phyloP scores from a whole-genome alignment of 2,329 filamentous ascomycete genomes.

The Xylaria sp. region DNA sequence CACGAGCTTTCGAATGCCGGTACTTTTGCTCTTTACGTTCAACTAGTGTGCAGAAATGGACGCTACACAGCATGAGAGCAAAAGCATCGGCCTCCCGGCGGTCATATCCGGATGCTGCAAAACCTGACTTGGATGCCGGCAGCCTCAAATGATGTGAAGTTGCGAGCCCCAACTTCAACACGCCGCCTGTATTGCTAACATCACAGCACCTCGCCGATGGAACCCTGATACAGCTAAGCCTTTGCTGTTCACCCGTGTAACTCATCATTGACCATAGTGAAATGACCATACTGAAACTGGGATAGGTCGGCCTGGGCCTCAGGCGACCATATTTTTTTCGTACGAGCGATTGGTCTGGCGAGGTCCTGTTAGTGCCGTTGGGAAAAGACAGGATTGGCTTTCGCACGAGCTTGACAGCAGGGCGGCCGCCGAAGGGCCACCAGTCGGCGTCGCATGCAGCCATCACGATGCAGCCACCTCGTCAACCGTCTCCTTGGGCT shows the following conservation, averaged over 20 bases:
- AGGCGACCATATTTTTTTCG: constrained; percentile 10
- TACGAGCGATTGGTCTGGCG: constrained; percentile 17
- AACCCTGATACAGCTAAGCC: constrained; percentile 10
- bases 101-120: constrained; percentile 2
- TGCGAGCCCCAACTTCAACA: constrained; percentile 16
- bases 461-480: constrained; percentile 33
- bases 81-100: constrained; percentile 16
- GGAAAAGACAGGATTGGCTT: constrained; percentile 15
- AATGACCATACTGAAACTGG: no score
- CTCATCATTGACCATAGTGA: constrained; percentile 15
- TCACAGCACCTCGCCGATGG: constrained; percentile 10
- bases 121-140: not conserved
- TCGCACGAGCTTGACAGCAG: constrained; percentile 32
- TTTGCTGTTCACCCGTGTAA: constrained; percentile 9
- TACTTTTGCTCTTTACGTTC: constrained; percentile 20
- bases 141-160: constrained; percentile 14
- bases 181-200: constrained; percentile 12
- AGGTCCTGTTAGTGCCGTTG: constrained; percentile 12
- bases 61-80: constrained; percentile 25
- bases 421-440: constrained; percentile 24
- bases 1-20: constrained; percentile 3
- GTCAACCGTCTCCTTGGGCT: constrained; percentile 30
- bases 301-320: constrained; percentile 23
- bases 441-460: constrained; percentile 27
- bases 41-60: not conserved